Percentiles rank a stretch among this genome's conserved stretches.
Evolutionary conservation across 1,284 basidiomycete species (phyloP).

Genomic region (Cryptococcus sp.): DNA sequence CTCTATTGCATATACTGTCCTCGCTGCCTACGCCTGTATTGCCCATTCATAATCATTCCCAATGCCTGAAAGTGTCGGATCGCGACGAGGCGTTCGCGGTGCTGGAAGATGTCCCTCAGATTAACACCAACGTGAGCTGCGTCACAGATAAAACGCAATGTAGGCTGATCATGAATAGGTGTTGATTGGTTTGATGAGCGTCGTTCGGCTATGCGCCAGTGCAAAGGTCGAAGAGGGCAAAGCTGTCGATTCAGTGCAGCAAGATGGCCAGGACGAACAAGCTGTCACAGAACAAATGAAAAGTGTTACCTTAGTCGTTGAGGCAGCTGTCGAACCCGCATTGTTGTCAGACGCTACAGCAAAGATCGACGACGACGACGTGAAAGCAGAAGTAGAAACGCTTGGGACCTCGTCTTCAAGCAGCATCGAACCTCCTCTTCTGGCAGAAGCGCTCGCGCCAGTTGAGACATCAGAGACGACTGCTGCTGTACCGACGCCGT

Average conservation of each 20-base stretch:
- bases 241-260: neutral
- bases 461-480: too few relatives aligned
- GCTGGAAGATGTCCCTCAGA: constrained; percentile 35
- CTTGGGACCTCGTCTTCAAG: neutral
- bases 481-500: too few relatives aligned
- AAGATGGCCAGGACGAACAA: neutral
- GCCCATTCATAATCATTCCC: constrained; percentile 16
- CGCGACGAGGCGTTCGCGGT: constrained; percentile 44
- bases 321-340: neutral
- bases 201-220: constrained; percentile 23
- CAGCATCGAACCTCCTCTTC: too few relatives aligned
- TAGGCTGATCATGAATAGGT: constrained; percentile 13
- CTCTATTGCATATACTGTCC: constrained; percentile 36
- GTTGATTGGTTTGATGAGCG: constrained; percentile 36
- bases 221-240: neutral
- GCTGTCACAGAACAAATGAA: too few relatives aligned
- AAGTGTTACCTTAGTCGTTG: neutral
- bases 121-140: constrained; percentile 41
- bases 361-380: neutral
- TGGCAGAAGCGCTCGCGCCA: too few relatives aligned
- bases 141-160: neutral
- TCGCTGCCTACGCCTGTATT: constrained; percentile 32
- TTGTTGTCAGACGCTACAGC: neutral
- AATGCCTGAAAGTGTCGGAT: constrained; percentile 23
- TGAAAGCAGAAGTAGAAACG: neutral